Conservation (phyloP, 2,329 filamentous ascomycete genomes). For the Ophiocordyceps sinensis region DNA sequence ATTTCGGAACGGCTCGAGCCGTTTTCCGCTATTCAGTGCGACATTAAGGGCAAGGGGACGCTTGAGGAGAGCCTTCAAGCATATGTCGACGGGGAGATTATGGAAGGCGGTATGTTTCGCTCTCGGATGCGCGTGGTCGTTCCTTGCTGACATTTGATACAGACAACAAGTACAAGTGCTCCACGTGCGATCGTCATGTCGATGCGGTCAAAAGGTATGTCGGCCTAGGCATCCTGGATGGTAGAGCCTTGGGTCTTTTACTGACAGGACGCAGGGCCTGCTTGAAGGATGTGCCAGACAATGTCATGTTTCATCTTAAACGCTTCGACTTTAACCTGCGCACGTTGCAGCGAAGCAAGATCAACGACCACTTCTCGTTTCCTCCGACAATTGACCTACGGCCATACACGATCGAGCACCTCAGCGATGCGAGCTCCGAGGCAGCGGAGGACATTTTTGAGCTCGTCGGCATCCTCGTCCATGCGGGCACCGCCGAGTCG, state of each 20-base stretch:
- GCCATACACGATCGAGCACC: slow-evolving; percentile 75
- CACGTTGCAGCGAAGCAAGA: slow-evolving; percentile 72
- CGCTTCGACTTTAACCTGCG: slow-evolving; percentile 70
- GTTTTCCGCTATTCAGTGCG: slow-evolving; percentile 89
- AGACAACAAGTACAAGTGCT: slow-evolving; percentile 98
- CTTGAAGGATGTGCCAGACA: slow-evolving; percentile 82
- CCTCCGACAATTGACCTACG: slow-evolving; percentile 73
- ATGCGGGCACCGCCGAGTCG: slow-evolving; percentile 82
- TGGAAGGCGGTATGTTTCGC: slow-evolving; percentile 59
- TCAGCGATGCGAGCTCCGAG: slow-evolving; percentile 46
- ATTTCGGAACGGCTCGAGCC: slow-evolving; percentile 82
- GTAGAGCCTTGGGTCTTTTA: background rate
- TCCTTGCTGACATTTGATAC: background rate
- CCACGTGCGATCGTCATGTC: slow-evolving; percentile 74
- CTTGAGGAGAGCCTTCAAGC: slow-evolving; percentile 80
- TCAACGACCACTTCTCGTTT: slow-evolving; percentile 90
- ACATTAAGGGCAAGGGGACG: slow-evolving; percentile 80
- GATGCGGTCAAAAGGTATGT: slow-evolving; percentile 74
- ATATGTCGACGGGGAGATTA: slow-evolving; percentile 91
- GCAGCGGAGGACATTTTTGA: slow-evolving; percentile 67
- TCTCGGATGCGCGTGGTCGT: background rate
- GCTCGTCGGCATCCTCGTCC: slow-evolving; percentile 86
- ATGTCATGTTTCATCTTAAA: slow-evolving; percentile 90
- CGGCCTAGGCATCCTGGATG: background rate
- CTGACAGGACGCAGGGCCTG: slow-evolving; percentile 48